Evolutionary conservation across 2,329 filamentous ascomycete genomes (phyloP).

Genomic region (Pyrenophora teres): DNA sequence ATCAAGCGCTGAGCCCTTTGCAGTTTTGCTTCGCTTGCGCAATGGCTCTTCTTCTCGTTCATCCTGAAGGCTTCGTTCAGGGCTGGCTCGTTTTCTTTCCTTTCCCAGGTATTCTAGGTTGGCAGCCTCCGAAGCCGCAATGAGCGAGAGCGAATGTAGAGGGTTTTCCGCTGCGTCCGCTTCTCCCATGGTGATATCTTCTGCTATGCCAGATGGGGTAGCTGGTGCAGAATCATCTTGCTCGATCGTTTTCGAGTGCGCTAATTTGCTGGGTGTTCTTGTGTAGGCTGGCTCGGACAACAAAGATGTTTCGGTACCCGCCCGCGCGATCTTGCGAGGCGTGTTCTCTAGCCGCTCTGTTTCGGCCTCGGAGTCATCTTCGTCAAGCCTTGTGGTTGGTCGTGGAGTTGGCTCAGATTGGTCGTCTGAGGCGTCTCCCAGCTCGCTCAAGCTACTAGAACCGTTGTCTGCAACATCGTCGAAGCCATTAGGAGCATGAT

Average conservation of each 20-base stretch:
- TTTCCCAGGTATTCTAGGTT: conserved; percentile 38
- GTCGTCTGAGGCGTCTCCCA: conserved; percentile 77
- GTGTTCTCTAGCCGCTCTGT: conserved; percentile 91
- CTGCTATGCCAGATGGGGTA: conserved; percentile 28
- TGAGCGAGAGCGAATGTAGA: conserved; percentile 39
- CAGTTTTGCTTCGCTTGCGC: conserved; percentile 43
- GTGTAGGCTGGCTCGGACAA: conserved; percentile 40
- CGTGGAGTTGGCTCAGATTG: conserved; percentile 43
- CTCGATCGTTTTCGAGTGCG: conserved; percentile 40
- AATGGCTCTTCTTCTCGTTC: conserved; percentile 44
- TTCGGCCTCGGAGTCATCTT: conserved; percentile 82
- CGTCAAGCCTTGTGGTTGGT: conserved; percentile 48
- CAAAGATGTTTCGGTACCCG: conserved; percentile 41
- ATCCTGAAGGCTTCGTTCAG: conserved; percentile 47
- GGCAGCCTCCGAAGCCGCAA: conserved; percentile 40
- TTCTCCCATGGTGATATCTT: conserved; percentile 24
- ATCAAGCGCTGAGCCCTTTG: conserved; percentile 30
- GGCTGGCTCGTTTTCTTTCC: conserved; percentile 54
- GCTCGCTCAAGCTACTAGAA: conserved; percentile 91
- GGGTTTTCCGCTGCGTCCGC: conserved; percentile 27
- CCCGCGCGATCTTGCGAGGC: conserved; percentile 65
- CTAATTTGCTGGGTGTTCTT: conserved; percentile 46
- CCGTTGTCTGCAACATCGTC: conserved; percentile 61
- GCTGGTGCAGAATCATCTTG: conserved; percentile 37
- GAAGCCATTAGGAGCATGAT: conserved; percentile 20